These are phyloP conservation scores for Cucurbita argyrosperma DNA, from an alignment of 306 rosid species.

Conservation along the genomic window DNA sequence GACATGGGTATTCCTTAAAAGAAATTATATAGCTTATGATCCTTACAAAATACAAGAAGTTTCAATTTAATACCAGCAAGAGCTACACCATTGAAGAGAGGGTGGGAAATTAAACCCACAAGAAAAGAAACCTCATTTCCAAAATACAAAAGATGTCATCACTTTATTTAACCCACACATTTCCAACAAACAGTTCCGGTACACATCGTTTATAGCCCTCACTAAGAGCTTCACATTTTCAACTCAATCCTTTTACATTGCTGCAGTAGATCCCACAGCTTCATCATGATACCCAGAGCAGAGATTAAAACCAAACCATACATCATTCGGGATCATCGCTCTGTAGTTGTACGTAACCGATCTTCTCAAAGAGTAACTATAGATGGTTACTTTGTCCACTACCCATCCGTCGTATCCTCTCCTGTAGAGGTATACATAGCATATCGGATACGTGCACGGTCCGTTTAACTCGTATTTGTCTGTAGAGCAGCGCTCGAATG, in stretches of 20 bases:
- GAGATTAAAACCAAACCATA: slow-evolving; percentile 63
- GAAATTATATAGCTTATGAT: too few relatives aligned
- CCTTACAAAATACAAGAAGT: not conserved
- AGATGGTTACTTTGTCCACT: slow-evolving; percentile 47
- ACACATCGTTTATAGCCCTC: not conserved
- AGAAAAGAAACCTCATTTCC: not conserved
- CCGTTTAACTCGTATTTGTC: slow-evolving; percentile 59
- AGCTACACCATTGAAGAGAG: not conserved
- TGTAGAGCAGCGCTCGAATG: slow-evolving; percentile 72
- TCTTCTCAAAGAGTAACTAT: slow-evolving; percentile 13
- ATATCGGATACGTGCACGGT: slow-evolving; percentile 53
- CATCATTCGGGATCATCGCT: slow-evolving; percentile 31
- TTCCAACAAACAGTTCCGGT: not conserved
- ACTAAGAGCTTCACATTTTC: not conserved
- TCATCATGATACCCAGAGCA: slow-evolving; percentile 22
- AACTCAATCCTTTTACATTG: slow-evolving; percentile 6
- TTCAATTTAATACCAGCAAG: not conserved
- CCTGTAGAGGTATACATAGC: slow-evolving; percentile 56
- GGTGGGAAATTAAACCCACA: not conserved
- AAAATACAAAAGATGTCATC: not conserved
- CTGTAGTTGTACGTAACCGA: slow-evolving; percentile 43
- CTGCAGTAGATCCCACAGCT: slow-evolving; percentile 11
- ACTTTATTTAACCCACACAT: not conserved
- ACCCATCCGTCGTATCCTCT: slow-evolving; percentile 76
- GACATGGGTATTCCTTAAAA: too few relatives aligned